Percentiles rank a stretch among this genome's conserved stretches.
These are phyloP conservation scores for Leccinum ochraceum DNA, from an alignment of 768 basidiomycete genomes.

Conservation along the genomic window DNA sequence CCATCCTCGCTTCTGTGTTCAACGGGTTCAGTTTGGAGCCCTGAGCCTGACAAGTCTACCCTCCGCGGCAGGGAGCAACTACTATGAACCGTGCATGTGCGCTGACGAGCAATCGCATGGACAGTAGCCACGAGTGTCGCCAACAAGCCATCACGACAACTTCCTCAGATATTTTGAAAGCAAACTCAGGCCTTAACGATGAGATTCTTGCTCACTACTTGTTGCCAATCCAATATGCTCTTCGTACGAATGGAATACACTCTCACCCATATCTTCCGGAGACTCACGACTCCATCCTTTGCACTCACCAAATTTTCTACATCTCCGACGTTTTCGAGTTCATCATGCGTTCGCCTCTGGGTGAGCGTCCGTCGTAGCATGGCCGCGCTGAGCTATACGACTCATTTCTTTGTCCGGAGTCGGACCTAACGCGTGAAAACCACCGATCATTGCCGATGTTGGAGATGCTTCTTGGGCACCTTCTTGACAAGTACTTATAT, in stretches of 20 bases:
- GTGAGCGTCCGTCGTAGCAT: not conserved
- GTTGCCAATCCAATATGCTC: not conserved
- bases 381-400: no score
- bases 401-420: no score
- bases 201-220: no score
- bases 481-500: no score
- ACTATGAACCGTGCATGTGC: no score
- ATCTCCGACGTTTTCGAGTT: not conserved
- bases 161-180: not conserved
- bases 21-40: not conserved
- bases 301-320: not conserved
- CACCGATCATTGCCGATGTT: no score
- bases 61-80: no score
- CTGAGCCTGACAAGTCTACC: not conserved
- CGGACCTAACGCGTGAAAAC: no score
- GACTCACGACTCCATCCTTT: not conserved
- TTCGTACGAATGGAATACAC: not conserved
- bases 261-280: constrained; percentile 1
- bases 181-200: no score
- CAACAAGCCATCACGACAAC: not conserved
- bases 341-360: not conserved
- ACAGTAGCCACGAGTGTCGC: no score
- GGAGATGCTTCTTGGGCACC: no score
- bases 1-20: not conserved
- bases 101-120: no score